phyloP scores from a whole-genome alignment of 768 basidiomycete genomes.

The Russula emetica region DNA sequence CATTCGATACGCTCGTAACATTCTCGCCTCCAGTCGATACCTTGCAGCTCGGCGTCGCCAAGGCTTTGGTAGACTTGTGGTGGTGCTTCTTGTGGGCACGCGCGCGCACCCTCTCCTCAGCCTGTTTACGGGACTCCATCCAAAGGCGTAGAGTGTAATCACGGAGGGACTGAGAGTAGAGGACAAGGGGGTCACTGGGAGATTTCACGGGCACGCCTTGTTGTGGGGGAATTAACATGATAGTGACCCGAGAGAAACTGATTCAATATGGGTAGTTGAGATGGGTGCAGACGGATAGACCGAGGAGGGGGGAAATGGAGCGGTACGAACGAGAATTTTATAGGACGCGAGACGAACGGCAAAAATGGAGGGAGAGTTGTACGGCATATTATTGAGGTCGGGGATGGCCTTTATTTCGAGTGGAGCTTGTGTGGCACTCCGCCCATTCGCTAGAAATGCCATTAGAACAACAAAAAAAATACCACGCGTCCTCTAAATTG shows the following conservation, averaged over 20 bases:
- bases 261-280: neutral
- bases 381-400: slow-evolving; percentile 6
- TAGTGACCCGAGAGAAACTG: neutral
- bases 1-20: neutral
- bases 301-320: neutral
- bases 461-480: slow-evolving; percentile 1
- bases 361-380: neutral
- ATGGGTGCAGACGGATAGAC: neutral
- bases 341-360: neutral
- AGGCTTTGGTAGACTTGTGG: slow-evolving; percentile 9
- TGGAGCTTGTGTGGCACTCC: slow-evolving; percentile 21
- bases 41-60: neutral
- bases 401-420: neutral
- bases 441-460: neutral
- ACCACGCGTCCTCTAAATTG: neutral
- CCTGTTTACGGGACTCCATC: slow-evolving; percentile 58
- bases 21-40: neutral
- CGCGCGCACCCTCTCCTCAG: slow-evolving; percentile 43
- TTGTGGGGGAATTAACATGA: slow-evolving; percentile 16
- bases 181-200: slow-evolving; percentile 34
- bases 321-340: neutral
- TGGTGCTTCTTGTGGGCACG: slow-evolving; percentile 27
- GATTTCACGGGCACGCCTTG: slow-evolving; percentile 5
- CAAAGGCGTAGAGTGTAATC: slow-evolving; percentile 64
- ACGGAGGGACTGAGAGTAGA: slow-evolving; percentile 62